Base-by-base conservation (phyloP, 306 rosid genomes). In the Hippophae rhamnoides region DNA sequence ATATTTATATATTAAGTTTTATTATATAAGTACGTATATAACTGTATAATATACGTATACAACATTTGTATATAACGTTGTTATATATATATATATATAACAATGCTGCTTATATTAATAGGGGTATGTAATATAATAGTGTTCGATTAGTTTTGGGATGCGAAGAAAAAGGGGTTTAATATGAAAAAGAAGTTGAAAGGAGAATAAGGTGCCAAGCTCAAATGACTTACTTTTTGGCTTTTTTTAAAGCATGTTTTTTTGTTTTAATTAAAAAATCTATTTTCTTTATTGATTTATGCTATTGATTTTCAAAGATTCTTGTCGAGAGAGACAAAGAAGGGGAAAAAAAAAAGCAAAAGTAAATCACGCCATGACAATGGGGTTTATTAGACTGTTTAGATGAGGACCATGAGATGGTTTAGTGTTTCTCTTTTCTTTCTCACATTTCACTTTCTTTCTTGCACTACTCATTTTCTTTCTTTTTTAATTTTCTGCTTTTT, bases 291-390 rank as follows among this genome's bases (percentile, higher is more conserved):
- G 65, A 64, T 58, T 54, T 64, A 44, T 67, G 76, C 80, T 73
- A 74, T 73, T 75, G 70, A 75, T 76, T 80, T 82, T 73, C 78
- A 78, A 82, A 82, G 94, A 86, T 82, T 82, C 86, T 76, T 49
- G 71, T 82, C 59, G 62, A 69, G 78, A 45, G 23, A 18, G 1
- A 18, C 23, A 18, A 18, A 18, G 23, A 18, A 18, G 23, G 23
- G 65, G 71, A 47, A 52, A 10, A 11, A 76, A 52, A 63, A 82
- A 78, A 80, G 82, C 67, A 74, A 82, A 82, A 85, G 79, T 72
- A 63, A 75, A 76, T 68, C 81, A 75, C 70, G 76, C 82, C 88
- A 74, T 70, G 74, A 70, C 78, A 27, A 77, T 60, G 74, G 67
- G 69, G 58, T 43, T 65, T 31, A 31, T 65, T 31, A 31, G 38